Base-by-base conservation (phyloP, 2,329 filamentous ascomycete genomes). In the Gremmenia infestans region DNA sequence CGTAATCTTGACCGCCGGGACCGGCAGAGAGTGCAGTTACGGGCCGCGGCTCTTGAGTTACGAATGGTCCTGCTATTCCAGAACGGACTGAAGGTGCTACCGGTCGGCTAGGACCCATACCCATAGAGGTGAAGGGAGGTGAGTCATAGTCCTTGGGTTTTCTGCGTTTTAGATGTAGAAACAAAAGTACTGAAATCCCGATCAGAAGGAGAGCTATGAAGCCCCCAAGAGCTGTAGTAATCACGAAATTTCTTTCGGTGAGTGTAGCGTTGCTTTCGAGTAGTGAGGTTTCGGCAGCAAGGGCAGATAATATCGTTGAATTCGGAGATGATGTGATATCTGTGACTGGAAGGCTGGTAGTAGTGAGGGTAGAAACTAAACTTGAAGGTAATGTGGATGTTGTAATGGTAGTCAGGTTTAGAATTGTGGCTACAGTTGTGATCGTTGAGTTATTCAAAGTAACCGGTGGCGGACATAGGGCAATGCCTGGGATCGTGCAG, bases 261-360 rank as follows among this genome's bases (percentile, higher is more conserved):
- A 52, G 39, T 11, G 37, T 19, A 17, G 37, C 39, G 23, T 25
- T 45, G 22, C 36, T 32, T 5, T 23, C 4, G 22, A 52, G 39
- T n/a, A 52, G 49, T 8, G 49, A 52, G 2, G 39, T 52, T 45
- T 52, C 49, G 39, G 49, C 49, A 14, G 49, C 49, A 17, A 42
- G 39, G 28, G 37, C 39, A 6, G 49, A 28, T 2, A 37, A 42
- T 32, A 52, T 45, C 4, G 49, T 32, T n/a, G 49, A 19, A 19
- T 25, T 23, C 15, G 39, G 36, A 23, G 49, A 22, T 43, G 43
- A 42, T 11, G 43, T 28, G 15, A 52, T 23, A 35, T 19, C 15
- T 12, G 49, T 52, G 14, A 52, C 39, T 9, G 49, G 35, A 32
- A 43, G 32, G 19, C 39, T 45, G 17, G 22, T 43, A 4, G n/a